phyloP scores from a whole-genome alignment of 2,329 filamentous ascomycete genomes.

The Cryphonectria naterciae region DNA sequence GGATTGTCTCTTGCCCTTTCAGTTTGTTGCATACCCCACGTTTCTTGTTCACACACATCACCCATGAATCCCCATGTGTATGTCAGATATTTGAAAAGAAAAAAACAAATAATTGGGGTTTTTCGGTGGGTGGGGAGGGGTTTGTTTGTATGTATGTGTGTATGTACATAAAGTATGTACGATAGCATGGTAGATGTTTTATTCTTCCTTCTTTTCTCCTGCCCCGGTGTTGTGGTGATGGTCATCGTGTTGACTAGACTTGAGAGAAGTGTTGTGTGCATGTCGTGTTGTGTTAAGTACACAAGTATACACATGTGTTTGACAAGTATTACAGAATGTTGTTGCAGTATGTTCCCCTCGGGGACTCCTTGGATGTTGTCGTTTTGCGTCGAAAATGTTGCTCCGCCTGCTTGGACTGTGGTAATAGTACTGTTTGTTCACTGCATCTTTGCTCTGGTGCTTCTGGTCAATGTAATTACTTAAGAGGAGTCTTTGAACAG shows the following conservation, averaged over 20 bases:
- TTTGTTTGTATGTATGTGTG: not conserved
- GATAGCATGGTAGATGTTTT: not conserved
- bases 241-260: not conserved
- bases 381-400: too few relatives aligned
- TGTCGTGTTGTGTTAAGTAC: not conserved
- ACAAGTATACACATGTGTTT: not conserved
- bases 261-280: not conserved
- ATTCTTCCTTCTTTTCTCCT: not conserved
- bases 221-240: not conserved
- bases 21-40: not conserved
- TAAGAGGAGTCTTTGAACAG: too few relatives aligned
- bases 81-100: not conserved
- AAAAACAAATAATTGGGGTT: not conserved
- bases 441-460: too few relatives aligned
- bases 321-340: not conserved
- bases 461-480: too few relatives aligned
- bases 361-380: too few relatives aligned
- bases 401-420: too few relatives aligned
- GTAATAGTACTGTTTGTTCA: too few relatives aligned
- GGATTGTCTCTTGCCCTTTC: not conserved
- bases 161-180: slow-evolving; percentile 5
- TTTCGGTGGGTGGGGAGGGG: not conserved
- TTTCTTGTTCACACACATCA: not conserved
- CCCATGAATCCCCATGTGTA: not conserved
- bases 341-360: not conserved